Conservation (phyloP, 768 basidiomycete species). For the Hericium erinaceus region DNA sequence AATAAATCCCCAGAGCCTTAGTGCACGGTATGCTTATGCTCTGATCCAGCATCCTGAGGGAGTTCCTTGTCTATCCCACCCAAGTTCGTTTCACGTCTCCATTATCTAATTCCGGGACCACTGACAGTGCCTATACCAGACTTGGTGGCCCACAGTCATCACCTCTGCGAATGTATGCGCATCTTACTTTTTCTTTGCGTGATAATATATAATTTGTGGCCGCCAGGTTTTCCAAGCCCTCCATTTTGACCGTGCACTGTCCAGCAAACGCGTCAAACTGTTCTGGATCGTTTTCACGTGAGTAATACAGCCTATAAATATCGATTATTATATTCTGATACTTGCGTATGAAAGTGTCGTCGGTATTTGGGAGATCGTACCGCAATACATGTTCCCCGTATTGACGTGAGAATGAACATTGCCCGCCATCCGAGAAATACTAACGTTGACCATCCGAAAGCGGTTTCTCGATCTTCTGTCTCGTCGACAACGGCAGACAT, state of each 20-base stretch:
- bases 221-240: conserved; percentile 25
- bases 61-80: conserved; percentile 18
- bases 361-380: conserved; percentile 26
- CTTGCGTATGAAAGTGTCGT: conserved; percentile 6
- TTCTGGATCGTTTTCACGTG: conserved; percentile 30
- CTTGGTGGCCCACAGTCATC: conserved; percentile 8
- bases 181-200: conserved; percentile 9
- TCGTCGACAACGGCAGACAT: conserved; percentile 18
- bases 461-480: conserved; percentile 25
- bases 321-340: conserved; percentile 4
- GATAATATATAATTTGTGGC: too few species aligned
- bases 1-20: not conserved
- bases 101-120: too few species aligned
- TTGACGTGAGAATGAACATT: conserved; percentile 8
- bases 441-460: not conserved
- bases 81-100: not conserved
- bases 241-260: conserved; percentile 27
- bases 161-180: not conserved
- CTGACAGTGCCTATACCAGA: not conserved
- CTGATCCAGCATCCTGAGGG: conserved; percentile 13
- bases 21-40: too few species aligned
- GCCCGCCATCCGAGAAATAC: not conserved
- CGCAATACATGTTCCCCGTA: conserved; percentile 28
- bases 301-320: conserved; percentile 16
- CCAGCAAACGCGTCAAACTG: conserved; percentile 28